Base-by-base conservation (phyloP, 1,284 basidiomycete genomes). In the Thelephora terrestris region DNA sequence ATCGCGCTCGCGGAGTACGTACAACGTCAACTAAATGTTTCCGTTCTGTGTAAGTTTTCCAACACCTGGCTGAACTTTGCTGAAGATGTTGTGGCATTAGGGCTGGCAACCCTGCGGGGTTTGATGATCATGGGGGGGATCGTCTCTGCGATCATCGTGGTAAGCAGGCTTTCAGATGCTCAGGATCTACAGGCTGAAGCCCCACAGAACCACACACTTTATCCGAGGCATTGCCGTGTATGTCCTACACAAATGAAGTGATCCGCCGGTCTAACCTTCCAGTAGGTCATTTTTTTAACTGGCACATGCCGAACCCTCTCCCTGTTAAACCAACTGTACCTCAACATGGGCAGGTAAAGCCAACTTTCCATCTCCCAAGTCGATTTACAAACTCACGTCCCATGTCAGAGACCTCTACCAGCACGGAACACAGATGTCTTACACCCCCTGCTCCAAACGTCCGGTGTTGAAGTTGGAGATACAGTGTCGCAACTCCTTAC, bases 141-240 rank as follows among this genome's bases (percentile, higher is more conserved):
- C 47, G 53, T 75, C 23, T 66, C 66, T 5, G 75, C 74, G 3
- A 53, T 76, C 10, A 40, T 68, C 18, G 62, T 73, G 29, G 29
- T 32, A 32, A 9, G 29, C 12, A 14, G 14, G 7, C 14, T 14
- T 14, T 10, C 29, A 10, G 29, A 32, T 32, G 7, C 14, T 12
- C 12, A 12, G 29, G 29, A 6, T 14, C 29, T 32, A 32, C 29
- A 12, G 7, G 29, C 29, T 32, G 3, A 32, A 32, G 29, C 14
- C 14, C 3, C 29, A 6, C 29, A 32, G 60, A 76, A 75, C 53
- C 69, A 66, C 34, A 45, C 74, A 4, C 47, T 76, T 7, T 76
- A 71, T 52, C 75, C 74, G 44, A 64, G 71, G 36, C 71, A 76
- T 55, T 70, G 70, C 53, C 61, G 73, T 47, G 73, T 75, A 53